Percentiles rank a stretch among this genome's conserved stretches.
Evolutionary conservation across 306 rosid species (phyloP).

Genomic region (Fragaria ananassa): DNA sequence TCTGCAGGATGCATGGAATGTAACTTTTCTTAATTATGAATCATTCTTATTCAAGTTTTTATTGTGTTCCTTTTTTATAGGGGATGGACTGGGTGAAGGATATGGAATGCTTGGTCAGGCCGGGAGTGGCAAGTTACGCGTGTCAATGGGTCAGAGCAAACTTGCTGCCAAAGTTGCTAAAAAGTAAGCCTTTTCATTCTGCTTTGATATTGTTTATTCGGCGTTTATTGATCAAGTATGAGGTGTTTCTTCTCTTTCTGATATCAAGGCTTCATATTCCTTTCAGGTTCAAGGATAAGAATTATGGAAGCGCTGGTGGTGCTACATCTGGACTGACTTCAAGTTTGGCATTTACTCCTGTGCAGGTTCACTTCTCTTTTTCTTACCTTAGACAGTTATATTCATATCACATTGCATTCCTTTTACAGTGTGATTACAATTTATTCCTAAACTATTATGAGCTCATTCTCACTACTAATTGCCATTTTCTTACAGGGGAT

Average conservation of each 20-base stretch:
- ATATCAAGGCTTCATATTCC: conserved; percentile 12
- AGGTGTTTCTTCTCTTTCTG: neutral
- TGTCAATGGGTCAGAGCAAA: conserved; percentile 74
- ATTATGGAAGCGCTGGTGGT: conserved; percentile 87
- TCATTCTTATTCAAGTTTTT: conserved; percentile 2
- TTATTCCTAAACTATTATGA: neutral
- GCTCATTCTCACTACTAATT: neutral
- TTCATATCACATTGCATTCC: neutral
- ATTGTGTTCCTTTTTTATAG: conserved; percentile 39
- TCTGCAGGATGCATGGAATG: neutral
- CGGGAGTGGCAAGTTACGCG: conserved; percentile 97
- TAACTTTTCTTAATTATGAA: neutral
- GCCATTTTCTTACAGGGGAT: conserved; percentile 56
- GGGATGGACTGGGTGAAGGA: conserved; percentile 97
- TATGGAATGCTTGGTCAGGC: conserved; percentile 99
- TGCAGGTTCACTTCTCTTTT: conserved; percentile 53
- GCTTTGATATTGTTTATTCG: neutral
- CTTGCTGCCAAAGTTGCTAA: conserved; percentile 91
- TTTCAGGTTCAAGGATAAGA: conserved; percentile 86
- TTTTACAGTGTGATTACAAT: neutral
- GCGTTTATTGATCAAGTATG: neutral
- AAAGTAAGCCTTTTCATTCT: conserved; percentile 44
- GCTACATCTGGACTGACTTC: conserved; percentile 90
- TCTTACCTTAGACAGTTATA: conserved; percentile 4
- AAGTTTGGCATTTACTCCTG: conserved; percentile 96